A percentile compares a stretch with the other conserved stretches of the same genome.
Evolutionary conservation across 306 rosid genomes (phyloP).

Genomic region (Vigna hirtella): DNA sequence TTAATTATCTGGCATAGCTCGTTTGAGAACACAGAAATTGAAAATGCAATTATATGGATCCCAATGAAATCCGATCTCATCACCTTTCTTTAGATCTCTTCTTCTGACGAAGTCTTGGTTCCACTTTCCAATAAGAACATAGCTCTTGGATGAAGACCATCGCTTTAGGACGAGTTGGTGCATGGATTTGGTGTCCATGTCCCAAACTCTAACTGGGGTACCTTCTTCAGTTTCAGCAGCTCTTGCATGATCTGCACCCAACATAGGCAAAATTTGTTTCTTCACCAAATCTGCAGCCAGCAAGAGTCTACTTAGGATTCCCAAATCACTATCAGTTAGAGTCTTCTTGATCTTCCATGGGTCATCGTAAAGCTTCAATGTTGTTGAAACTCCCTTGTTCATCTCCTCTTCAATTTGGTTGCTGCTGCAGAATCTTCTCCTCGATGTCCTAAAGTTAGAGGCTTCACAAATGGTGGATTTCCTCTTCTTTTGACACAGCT

Average conservation of each 20-base stretch:
- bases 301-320: constrained; percentile 49
- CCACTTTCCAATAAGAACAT: constrained; percentile 53
- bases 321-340: constrained; percentile 48
- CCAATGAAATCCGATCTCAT: constrained; percentile 52
- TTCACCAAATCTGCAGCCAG: constrained; percentile 42
- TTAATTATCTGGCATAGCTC: constrained; percentile 26
- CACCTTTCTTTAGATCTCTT: constrained; percentile 40
- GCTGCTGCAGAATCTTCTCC: constrained; percentile 32
- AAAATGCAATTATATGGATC: constrained; percentile 38
- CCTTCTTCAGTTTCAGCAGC: constrained; percentile 45
- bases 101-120: constrained; percentile 44
- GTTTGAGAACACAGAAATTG: constrained; percentile 45
- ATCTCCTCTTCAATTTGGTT: constrained; percentile 30
- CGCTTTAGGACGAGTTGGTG: constrained; percentile 46
- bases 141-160: constrained; percentile 50
- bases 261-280: constrained; percentile 44
- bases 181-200: constrained; percentile 45
- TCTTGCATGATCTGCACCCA: constrained; percentile 24
- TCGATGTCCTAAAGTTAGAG: constrained; percentile 4
- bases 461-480: constrained; percentile 19
- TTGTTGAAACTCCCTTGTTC: constrained; percentile 41
- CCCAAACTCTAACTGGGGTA: constrained; percentile 35
- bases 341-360: constrained; percentile 53
- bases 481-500: constrained; percentile 39
- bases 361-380: constrained; percentile 45